Evolutionary conservation across 73 alveolate genomes (phyloP).

Genomic region (Breviolum minutum): DNA sequence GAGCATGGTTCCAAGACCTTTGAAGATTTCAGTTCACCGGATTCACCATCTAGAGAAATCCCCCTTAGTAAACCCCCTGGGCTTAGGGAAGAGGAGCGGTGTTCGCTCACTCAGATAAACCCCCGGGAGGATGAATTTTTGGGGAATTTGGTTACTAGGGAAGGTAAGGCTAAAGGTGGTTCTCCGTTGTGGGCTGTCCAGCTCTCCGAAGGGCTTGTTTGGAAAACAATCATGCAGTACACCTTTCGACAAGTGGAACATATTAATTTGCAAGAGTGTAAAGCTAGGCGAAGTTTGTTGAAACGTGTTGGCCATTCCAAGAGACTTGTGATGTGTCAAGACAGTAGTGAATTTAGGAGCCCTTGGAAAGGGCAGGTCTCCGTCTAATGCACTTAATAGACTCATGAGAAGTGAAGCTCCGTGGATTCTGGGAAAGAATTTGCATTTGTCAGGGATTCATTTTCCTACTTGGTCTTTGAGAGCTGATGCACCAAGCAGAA

Average conservation of each 20-base stretch:
- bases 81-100: too few species aligned
- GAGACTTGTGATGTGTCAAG: not conserved
- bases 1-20: not conserved
- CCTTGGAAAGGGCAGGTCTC: conserved; percentile 1
- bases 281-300: not conserved
- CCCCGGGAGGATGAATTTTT: too few species aligned
- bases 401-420: conserved; percentile 23
- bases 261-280: not conserved
- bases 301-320: not conserved
- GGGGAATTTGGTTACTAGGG: too few species aligned
- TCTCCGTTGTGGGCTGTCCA: conserved; percentile 30
- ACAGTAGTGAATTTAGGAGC: not conserved
- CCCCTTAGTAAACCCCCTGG: too few species aligned
- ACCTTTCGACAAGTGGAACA: not conserved
- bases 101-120: too few species aligned
- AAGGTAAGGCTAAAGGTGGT: not conserved
- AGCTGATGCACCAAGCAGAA: not conserved
- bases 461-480: conserved; percentile 18
- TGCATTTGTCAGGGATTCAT: not conserved
- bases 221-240: conserved; percentile 1
- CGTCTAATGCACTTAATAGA: not conserved
- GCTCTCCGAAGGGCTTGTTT: not conserved
- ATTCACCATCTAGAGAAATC: too few species aligned
- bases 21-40: too few species aligned
- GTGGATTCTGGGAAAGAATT: not conserved